Conservation (phyloP, 2,329 filamentous ascomycete species). For the Trichophyton simii region DNA sequence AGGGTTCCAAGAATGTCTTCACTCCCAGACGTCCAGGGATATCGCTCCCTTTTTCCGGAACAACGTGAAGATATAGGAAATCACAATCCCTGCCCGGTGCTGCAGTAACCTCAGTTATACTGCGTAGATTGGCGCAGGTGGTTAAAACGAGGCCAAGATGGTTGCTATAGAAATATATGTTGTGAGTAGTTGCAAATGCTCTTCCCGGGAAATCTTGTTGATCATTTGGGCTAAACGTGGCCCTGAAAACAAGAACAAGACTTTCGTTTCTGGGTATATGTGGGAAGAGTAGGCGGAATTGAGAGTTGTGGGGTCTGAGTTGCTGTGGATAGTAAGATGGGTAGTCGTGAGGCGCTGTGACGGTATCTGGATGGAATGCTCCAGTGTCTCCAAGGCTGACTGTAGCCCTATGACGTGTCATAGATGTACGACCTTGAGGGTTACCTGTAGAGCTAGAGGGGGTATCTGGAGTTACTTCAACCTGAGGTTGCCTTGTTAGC, state of each 20-base stretch:
- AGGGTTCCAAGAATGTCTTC: slow-evolving; percentile 83
- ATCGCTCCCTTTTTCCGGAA: slow-evolving; percentile 48
- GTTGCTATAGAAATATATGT: slow-evolving; percentile 94
- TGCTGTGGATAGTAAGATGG: slow-evolving; percentile 66
- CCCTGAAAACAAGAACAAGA: slow-evolving; percentile 81
- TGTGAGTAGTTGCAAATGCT: slow-evolving; percentile 73
- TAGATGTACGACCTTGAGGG: slow-evolving; percentile 19
- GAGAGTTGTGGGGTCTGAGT: slow-evolving; percentile 74
- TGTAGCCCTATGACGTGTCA: slow-evolving; percentile 41
- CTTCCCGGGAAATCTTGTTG: slow-evolving; percentile 69
- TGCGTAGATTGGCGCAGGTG: slow-evolving; percentile 60
- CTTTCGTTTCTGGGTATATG: slow-evolving; percentile 64
- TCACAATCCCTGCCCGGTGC: slow-evolving; percentile 85
- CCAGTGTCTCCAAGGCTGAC: slow-evolving; percentile 38
- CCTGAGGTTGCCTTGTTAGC: slow-evolving; percentile 5
- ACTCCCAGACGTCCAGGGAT: slow-evolving; percentile 66
- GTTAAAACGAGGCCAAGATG: slow-evolving; percentile 83
- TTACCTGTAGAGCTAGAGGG: not conserved
- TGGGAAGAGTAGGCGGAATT: slow-evolving; percentile 86
- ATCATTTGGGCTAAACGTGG: slow-evolving; percentile 70
- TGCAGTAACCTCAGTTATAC: slow-evolving; percentile 77
- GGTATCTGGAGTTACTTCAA: slow-evolving; percentile 6
- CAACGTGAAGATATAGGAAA: slow-evolving; percentile 74
- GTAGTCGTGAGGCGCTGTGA: slow-evolving; percentile 42
- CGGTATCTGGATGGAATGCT: slow-evolving; percentile 24